phyloP scores from a whole-genome alignment of 768 basidiomycete genomes.

The Strobilomyces dryophilus region DNA sequence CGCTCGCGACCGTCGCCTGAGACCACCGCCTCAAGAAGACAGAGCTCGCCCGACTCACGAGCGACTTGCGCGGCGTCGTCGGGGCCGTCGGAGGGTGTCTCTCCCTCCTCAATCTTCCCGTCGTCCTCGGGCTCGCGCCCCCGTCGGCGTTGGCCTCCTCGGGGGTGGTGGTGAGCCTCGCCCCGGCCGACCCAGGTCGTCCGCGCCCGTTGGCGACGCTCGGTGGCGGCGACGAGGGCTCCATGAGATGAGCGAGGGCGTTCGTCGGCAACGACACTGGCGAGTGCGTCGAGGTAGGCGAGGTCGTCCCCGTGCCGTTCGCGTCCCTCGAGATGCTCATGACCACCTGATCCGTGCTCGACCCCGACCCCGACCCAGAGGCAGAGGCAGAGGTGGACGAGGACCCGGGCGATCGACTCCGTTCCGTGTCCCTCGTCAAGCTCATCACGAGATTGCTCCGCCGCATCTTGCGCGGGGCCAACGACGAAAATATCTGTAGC shows the following conservation, averaged over 20 bases:
- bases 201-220: too few relatives aligned
- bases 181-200: background rate
- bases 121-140: too few relatives aligned
- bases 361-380: too few relatives aligned
- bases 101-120: too few relatives aligned
- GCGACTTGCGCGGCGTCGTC: slow-evolving; percentile 13
- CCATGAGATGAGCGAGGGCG: background rate
- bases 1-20: slow-evolving; percentile 13
- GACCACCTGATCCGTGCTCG: background rate
- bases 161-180: background rate
- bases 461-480: slow-evolving; percentile 6
- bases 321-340: too few relatives aligned
- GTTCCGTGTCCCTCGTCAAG: slow-evolving; percentile 3
- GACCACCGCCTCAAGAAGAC: slow-evolving; percentile 23
- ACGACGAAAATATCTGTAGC: slow-evolving; percentile 18
- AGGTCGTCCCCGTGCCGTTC: background rate
- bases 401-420: background rate
- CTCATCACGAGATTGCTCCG: slow-evolving; percentile 29
- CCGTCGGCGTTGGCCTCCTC: too few relatives aligned
- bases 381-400: too few relatives aligned
- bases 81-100: too few relatives aligned
- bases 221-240: too few relatives aligned
- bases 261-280: slow-evolving; percentile 15
- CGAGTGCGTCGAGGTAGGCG: slow-evolving; percentile 10
- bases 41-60: slow-evolving; percentile 27